These are phyloP conservation scores for Metroxylon sagu DNA, from an alignment of 176 grass and related monocot genomes.

Conservation along the genomic window DNA sequence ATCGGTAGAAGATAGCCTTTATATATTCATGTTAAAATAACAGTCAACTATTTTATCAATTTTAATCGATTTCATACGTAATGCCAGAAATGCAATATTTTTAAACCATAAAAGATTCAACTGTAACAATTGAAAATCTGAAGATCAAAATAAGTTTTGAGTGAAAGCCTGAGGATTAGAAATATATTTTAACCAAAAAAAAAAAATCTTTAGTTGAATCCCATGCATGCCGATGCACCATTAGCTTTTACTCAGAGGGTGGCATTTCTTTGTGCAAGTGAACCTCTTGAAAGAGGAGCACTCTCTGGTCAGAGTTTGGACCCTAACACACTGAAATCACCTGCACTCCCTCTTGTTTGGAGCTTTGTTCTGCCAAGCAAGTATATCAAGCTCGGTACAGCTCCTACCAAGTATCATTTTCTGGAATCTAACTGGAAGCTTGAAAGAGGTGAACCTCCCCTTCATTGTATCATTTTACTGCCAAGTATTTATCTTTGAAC, in stretches of 20 bases:
- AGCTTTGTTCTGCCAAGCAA: conserved; percentile 4
- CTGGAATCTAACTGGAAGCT: conserved; percentile 4
- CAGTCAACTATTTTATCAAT: too few species aligned
- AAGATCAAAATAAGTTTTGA: too few species aligned
- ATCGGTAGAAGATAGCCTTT: too few species aligned
- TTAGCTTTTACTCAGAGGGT: conserved; percentile 2
- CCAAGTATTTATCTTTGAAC: too few species aligned
- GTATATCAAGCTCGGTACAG: conserved; percentile 11
- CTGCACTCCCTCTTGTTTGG: conserved; percentile 11
- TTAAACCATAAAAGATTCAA: too few species aligned
- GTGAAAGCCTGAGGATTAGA: too few species aligned
- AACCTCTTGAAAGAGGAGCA: conserved; percentile 21
- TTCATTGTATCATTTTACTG: too few species aligned
- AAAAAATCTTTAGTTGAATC: neutral
- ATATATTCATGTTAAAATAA: too few species aligned
- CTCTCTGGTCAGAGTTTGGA: conserved; percentile 3
- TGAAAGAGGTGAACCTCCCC: conserved; percentile 10
- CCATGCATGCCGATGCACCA: neutral
- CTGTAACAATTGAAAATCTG: too few species aligned
- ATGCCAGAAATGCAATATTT: too few species aligned
- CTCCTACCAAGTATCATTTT: neutral
- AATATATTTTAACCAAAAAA: too few species aligned
- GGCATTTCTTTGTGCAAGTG: conserved; percentile 6
- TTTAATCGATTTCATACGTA: too few species aligned
- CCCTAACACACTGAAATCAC: conserved; percentile 12